Conservation (phyloP, 2,329 filamentous ascomycete genomes). For the Arthroderma sp. region DNA sequence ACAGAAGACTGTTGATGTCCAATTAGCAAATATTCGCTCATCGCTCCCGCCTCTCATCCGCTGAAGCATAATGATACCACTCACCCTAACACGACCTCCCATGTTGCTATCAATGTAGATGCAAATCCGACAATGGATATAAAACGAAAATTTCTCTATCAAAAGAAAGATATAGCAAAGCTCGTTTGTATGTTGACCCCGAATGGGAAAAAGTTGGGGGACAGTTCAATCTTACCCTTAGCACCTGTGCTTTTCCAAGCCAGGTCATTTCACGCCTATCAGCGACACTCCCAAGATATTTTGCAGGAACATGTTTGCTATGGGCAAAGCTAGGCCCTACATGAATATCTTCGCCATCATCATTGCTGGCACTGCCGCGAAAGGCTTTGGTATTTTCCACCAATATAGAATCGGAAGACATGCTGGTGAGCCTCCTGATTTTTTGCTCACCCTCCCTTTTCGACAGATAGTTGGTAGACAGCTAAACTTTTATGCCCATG, state of each 20-base stretch:
- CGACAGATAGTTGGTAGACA: not conserved
- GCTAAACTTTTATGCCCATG: not conserved
- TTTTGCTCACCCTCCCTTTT: not conserved
- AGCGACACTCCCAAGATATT: slow-evolving; percentile 25
- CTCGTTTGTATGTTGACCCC: not conserved
- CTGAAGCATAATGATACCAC: slow-evolving; percentile 8
- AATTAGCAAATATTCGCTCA: too few relatives aligned
- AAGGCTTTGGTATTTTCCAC: too few relatives aligned
- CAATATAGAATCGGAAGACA: not conserved
- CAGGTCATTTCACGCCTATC: slow-evolving; percentile 27
- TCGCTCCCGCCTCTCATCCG: not conserved
- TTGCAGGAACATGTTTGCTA: slow-evolving; percentile 20
- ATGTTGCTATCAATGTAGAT: slow-evolving; percentile 32
- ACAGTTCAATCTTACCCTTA: slow-evolving; percentile 18
- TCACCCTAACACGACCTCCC: slow-evolving; percentile 31
- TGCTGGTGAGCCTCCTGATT: slow-evolving; percentile 1
- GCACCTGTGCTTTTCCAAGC: slow-evolving; percentile 26
- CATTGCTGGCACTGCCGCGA: not conserved
- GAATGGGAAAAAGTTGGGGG: slow-evolving; percentile 1
- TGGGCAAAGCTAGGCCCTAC: slow-evolving; percentile 12
- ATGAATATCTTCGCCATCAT: slow-evolving; percentile 1
- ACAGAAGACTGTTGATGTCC: slow-evolving; percentile 14
- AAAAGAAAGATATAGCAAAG: not conserved
- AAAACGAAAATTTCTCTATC: slow-evolving; percentile 33
- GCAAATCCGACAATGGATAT: slow-evolving; percentile 34